A percentile compares a stretch with the other conserved stretches of the same genome.
These are phyloP conservation scores for Mycosphaerella sp. DNA, from an alignment of 2,329 filamentous ascomycete genomes.

Conservation along the genomic window DNA sequence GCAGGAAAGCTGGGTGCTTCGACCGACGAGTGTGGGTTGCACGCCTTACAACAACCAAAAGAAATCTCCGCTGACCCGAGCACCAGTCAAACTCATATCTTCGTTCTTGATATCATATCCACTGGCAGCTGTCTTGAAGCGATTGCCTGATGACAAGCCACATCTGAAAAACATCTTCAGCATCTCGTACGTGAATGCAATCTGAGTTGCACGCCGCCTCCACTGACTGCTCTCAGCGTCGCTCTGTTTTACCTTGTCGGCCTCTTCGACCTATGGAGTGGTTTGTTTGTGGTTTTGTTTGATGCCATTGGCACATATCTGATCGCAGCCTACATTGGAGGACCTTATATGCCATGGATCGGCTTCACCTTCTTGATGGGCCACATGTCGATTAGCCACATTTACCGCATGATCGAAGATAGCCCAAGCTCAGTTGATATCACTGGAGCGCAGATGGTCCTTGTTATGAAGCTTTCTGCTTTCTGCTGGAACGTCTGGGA, in stretches of 20 bases:
- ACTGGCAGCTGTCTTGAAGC: constrained; percentile 78
- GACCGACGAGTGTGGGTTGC: constrained; percentile 54
- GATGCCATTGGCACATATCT: constrained; percentile 73
- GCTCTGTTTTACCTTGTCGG: constrained; percentile 89
- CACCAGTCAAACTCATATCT: constrained; percentile 80
- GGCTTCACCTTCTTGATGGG: constrained; percentile 91
- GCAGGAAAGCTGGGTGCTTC: constrained; percentile 55
- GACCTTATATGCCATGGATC: constrained; percentile 96
- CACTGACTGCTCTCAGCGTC: constrained; percentile 45
- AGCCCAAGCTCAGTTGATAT: constrained; percentile 70
- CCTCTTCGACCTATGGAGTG: constrained; percentile 86
- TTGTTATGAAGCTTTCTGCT: constrained; percentile 93
- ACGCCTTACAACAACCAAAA: neutral
- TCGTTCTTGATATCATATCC: constrained; percentile 91
- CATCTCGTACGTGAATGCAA: constrained; percentile 52
- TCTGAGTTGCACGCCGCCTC: neutral
- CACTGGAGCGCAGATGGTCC: constrained; percentile 92
- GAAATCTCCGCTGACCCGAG: constrained; percentile 1
- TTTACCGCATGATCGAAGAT: constrained; percentile 67
- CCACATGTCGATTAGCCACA: constrained; percentile 87
- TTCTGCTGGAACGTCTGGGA: constrained; percentile 99
- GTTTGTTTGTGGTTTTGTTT: constrained; percentile 70
- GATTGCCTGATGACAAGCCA: constrained; percentile 78
- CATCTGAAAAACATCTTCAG: constrained; percentile 84
- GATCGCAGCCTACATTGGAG: constrained; percentile 76